phyloP scores from a whole-genome alignment of 495 filamentous ascomycete species.

The Rhypophila decipiens region DNA sequence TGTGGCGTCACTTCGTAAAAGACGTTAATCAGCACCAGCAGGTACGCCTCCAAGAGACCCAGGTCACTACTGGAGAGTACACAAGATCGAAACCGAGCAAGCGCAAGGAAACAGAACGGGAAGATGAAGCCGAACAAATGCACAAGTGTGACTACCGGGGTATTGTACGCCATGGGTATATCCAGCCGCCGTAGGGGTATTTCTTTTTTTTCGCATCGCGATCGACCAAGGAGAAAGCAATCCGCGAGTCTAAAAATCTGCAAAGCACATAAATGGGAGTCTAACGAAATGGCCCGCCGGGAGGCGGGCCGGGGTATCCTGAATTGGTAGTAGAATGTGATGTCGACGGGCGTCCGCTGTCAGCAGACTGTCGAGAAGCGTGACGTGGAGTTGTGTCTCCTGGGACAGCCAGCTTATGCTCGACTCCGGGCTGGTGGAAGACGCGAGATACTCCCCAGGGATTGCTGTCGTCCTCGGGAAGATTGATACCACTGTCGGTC shows the following conservation, averaged over 20 bases:
- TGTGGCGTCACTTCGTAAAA: no score
- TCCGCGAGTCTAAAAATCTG: constrained; percentile 32
- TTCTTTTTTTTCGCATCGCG: constrained; percentile 34
- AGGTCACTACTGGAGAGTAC: no score
- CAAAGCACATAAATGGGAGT: constrained; percentile 38
- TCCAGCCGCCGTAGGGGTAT: constrained; percentile 51
- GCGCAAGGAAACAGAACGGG: constrained; percentile 1
- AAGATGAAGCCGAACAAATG: constrained; percentile 50
- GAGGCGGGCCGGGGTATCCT: constrained; percentile 84
- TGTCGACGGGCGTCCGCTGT: constrained; percentile 86
- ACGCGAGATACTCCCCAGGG: constrained; percentile 54
- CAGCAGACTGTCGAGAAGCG: constrained; percentile 71
- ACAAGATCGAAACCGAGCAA: not conserved
- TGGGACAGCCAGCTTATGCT: constrained; percentile 58
- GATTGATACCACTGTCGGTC: constrained; percentile 93
- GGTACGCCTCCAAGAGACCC: no score
- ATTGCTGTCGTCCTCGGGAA: constrained; percentile 76
- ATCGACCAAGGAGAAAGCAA: constrained; percentile 17
- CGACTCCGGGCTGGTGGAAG: constrained; percentile 51
- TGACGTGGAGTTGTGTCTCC: constrained; percentile 80
- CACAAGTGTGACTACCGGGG: constrained; percentile 46
- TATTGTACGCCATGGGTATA: constrained; percentile 51
- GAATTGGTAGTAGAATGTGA: constrained; percentile 88
- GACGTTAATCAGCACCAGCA: no score
- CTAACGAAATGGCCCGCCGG: constrained; percentile 76